Conservation (phyloP, 176 grass and related monocot genomes). For the Paspalum vaginatum region DNA sequence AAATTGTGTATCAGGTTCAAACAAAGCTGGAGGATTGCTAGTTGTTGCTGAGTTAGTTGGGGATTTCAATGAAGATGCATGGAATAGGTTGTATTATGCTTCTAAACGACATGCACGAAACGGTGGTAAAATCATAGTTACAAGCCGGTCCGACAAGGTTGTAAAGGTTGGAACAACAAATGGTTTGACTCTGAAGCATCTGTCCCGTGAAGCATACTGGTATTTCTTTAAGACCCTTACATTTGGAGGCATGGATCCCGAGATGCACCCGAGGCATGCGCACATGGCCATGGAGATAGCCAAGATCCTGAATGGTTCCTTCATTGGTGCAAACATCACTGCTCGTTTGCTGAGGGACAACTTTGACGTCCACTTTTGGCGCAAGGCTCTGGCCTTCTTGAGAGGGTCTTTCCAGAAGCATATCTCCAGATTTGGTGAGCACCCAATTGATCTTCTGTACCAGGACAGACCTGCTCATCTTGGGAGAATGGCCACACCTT, state of each 20-base stretch:
- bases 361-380: background rate
- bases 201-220: background rate
- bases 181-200: background rate
- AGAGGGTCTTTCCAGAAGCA: background rate
- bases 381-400: background rate
- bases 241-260: background rate
- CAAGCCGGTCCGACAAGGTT: background rate
- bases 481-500: background rate
- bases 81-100: background rate
- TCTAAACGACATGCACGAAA: background rate
- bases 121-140: constrained; percentile 1
- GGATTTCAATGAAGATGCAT: background rate
- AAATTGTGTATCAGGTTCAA: too few species aligned
- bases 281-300: background rate
- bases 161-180: background rate
- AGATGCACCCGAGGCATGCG: background rate
- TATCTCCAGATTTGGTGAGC: too few species aligned
- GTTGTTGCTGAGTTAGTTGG: background rate
- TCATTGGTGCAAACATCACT: background rate
- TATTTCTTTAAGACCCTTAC: constrained; percentile 24
- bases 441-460: too few species aligned
- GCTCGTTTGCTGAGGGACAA: background rate
- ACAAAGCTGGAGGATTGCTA: background rate
- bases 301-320: background rate
- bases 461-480: background rate